Evolutionary conservation across 352 stramenopile species (phyloP), one percentile per base, ranked within the genome.

Genomic region (Phytophthora lateralis): DNA sequence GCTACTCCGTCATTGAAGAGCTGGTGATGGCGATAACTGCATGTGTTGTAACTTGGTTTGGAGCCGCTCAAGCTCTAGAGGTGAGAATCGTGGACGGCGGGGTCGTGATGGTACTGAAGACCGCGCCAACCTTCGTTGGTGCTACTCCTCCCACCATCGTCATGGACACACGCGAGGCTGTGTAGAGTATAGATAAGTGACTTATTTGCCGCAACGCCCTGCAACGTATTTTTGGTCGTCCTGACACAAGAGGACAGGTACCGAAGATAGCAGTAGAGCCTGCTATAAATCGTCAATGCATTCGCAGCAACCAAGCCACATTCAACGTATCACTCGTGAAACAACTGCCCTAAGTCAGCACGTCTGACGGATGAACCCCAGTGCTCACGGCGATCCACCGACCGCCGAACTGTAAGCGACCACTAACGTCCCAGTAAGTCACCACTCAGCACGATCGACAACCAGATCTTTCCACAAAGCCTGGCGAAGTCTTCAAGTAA

Each of bases 401-500:
- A 34, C 10, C 20, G 11, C n/a, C 11, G 43, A 20, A n/a, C 7
- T 15, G 15, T 5, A 10, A n/a, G n/a, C 37, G 17, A 30, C 7
- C 10, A 34, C 14, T 1, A 4, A 34, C 6, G 42, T 49, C 14
- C 24, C 20, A 21, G 43, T 50, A 4, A 21, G 46, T 9, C 12
- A 9, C 27, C n/a, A n/a, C 46, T 35, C 9, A 6, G 14, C 4
- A n/a, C 32, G 32, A 7, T 32, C 27, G 11, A 32, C 27, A 32
- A 4, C 6, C 24, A 39, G 27, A 51, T 51, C 42, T 3, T 8
- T 44, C 30, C 18, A 32, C n/a, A 56, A 26, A 20, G n/a, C 48
- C 0, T 57, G 48, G 21, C 5, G 10, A 32, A 15, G 37, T 39
- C 38, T 44, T 2, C 54, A 58, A 54, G 54, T 70, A 11, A 70